Conservation (phyloP, 768 basidiomycete genomes). For the Mycena sanguinolenta region DNA sequence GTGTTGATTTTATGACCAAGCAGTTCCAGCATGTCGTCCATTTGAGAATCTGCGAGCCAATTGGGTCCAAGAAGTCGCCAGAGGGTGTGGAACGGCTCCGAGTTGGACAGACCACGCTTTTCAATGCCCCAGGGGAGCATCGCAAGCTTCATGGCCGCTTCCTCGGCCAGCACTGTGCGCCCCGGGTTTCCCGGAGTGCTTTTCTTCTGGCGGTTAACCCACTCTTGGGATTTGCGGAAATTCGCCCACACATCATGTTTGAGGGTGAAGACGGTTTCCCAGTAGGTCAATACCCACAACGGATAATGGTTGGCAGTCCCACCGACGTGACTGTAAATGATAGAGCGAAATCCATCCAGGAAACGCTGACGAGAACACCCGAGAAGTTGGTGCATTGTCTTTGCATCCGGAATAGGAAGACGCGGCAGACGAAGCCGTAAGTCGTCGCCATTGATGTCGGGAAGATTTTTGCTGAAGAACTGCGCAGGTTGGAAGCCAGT, state of each 20-base stretch:
- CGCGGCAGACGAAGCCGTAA: constrained; percentile 10
- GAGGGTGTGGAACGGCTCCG: constrained; percentile 2
- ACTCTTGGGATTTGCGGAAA: not conserved
- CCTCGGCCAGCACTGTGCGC: not conserved
- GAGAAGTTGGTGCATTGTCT: constrained; percentile 12
- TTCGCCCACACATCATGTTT: not conserved
- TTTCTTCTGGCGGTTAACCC: not conserved
- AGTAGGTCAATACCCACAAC: constrained; percentile 12
- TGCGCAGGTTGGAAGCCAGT: not conserved
- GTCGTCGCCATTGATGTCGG: constrained; percentile 1
- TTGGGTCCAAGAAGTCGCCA: not conserved
- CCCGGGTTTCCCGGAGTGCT: not conserved
- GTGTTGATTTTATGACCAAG: constrained; percentile 15
- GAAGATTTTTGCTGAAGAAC: not conserved
- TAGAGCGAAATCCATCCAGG: constrained; percentile 12
- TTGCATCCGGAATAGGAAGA: constrained; percentile 14
- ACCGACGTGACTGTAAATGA: constrained; percentile 16
- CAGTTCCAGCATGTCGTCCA: not conserved
- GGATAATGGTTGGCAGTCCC: constrained; percentile 1
- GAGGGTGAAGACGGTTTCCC: not conserved
- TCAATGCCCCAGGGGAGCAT: not conserved
- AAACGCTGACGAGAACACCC: constrained; percentile 10
- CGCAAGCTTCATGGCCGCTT: not conserved
- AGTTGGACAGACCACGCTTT: not conserved
- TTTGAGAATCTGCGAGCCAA: not conserved